Evolutionary conservation across 2,329 filamentous ascomycete genomes (phyloP).

Genomic region (Ceratocystis papillata): DNA sequence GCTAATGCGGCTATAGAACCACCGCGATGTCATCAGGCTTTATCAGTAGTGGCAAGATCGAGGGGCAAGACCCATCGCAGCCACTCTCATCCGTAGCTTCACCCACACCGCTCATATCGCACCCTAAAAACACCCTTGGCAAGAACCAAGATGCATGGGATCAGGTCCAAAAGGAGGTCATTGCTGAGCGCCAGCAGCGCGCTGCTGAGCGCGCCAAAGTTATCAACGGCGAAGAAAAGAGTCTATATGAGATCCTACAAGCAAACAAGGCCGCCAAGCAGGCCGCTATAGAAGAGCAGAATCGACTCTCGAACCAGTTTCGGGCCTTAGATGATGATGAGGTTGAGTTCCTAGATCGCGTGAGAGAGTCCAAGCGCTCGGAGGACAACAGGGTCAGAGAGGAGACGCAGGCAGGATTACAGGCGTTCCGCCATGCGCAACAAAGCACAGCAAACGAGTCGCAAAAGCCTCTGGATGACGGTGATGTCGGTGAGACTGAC

Average conservation of each 20-base stretch:
- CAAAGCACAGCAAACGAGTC: slow-evolving; percentile 27
- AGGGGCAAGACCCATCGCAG: slow-evolving; percentile 26
- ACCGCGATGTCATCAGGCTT: slow-evolving; percentile 43
- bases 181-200: slow-evolving; percentile 46
- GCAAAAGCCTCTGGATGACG: slow-evolving; percentile 27
- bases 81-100: slow-evolving; percentile 24
- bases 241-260: slow-evolving; percentile 63
- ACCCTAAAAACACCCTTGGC: slow-evolving; percentile 18
- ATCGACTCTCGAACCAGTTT: slow-evolving; percentile 64
- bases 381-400: slow-evolving; percentile 45
- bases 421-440: slow-evolving; percentile 45
- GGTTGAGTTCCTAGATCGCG: slow-evolving; percentile 59
- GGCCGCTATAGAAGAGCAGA: slow-evolving; percentile 67
- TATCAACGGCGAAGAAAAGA: slow-evolving; percentile 43
- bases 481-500: slow-evolving; percentile 25
- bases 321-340: slow-evolving; percentile 68
- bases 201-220: slow-evolving; percentile 39
- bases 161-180: slow-evolving; percentile 52
- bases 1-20: not conserved
- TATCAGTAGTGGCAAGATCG: slow-evolving; percentile 45
- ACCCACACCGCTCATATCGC: slow-evolving; percentile 25
- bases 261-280: slow-evolving; percentile 72
- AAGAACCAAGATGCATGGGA: slow-evolving; percentile 46
- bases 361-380: slow-evolving; percentile 39
- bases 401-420: slow-evolving; percentile 49